Percentiles rank a stretch among this genome's conserved stretches.
Conservation (phyloP, 1,139 yeast genomes). For the Saccharomyces hybrid region DNA sequence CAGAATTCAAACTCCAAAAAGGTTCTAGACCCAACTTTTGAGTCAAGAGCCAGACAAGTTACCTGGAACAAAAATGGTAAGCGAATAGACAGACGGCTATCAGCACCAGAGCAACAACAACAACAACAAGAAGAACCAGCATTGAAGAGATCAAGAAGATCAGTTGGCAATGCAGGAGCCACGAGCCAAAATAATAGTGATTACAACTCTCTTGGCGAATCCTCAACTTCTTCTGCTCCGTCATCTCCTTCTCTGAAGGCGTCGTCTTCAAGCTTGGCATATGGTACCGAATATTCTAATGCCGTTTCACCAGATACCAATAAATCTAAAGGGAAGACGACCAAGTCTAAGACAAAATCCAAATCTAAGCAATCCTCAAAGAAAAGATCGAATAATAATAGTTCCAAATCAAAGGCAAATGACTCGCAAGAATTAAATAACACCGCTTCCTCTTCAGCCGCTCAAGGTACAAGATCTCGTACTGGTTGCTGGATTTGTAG, state of each 20-base stretch:
- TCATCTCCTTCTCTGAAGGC: neutral
- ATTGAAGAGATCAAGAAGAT: neutral
- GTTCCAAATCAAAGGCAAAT: neutral
- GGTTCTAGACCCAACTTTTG: neutral
- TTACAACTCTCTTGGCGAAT: neutral
- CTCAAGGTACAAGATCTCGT: constrained; percentile 39
- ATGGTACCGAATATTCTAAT: neutral
- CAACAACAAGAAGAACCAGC: constrained; percentile 1
- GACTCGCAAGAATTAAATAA: constrained; percentile 12
- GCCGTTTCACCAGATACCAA: neutral
- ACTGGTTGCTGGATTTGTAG: constrained; percentile 67
- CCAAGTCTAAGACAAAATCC: constrained; percentile 2
- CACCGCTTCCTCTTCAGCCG: constrained; percentile 2
- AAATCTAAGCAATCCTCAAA: neutral
- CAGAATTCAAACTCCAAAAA: neutral
- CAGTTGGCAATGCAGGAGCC: neutral
- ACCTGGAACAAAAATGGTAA: constrained; percentile 32
- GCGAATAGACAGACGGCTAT: constrained; percentile 20
- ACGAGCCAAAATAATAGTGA: neutral
- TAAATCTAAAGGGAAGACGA: constrained; percentile 1
- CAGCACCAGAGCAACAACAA: constrained; percentile 12
- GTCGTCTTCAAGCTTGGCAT: neutral
- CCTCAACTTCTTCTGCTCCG: neutral
- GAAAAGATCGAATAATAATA: constrained; percentile 6
- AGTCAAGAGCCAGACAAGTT: constrained; percentile 13